Base-by-base conservation (phyloP, 163 green algal genomes). In the Smithsoniella earleae region DNA sequence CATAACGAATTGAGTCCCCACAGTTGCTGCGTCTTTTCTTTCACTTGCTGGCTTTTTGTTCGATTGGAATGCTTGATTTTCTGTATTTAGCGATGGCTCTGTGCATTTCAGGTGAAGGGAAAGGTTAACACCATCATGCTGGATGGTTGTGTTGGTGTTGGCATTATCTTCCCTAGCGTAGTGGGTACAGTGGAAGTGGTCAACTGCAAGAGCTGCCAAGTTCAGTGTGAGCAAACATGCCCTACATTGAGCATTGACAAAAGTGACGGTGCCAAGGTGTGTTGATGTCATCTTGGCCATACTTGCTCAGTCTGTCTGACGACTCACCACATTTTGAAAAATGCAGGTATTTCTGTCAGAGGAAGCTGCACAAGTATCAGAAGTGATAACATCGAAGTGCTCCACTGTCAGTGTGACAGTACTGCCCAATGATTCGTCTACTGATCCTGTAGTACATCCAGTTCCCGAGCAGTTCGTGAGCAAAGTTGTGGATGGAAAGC, bases 61-160 rank as follows among this genome's bases (percentile, higher is more conserved):
- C 13, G 40, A 66, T 34, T 8, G 8, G 54, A 66, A 13, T 66
- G 54, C 13, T 10, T 25, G 27, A 66, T 10, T 13, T 10, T 16
- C 28, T 66, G 54, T 13, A 66, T 13, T 34, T 31, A 46, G 27
- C 33, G 30, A 69, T 28, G 0, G n/a, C 66, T 10, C 10, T 20
- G 3, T 58, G 62, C 13, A 8, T 4, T 78, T 76, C 75, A 95
- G 85, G 75, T 96, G 2, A 79, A 86, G 22, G 88, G 86, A 77
- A 96, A 96, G 78, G 85, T 92, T n/a, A 96, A 95, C 77, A 82
- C 88, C 34, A 88, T 97, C 76, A 86, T 82, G 4, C 25, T 97
- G 36, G 90, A 97, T 81, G 77, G 74, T 20, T 97, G 91, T 83
- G 69, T 44, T 34, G 73, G 78, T 25, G 81, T 75, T 1, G 89